Evolutionary conservation across 305 asterid genomes (phyloP), one percentile per base, ranked within the genome.

Genomic region (Fraxinus floribunda): DNA sequence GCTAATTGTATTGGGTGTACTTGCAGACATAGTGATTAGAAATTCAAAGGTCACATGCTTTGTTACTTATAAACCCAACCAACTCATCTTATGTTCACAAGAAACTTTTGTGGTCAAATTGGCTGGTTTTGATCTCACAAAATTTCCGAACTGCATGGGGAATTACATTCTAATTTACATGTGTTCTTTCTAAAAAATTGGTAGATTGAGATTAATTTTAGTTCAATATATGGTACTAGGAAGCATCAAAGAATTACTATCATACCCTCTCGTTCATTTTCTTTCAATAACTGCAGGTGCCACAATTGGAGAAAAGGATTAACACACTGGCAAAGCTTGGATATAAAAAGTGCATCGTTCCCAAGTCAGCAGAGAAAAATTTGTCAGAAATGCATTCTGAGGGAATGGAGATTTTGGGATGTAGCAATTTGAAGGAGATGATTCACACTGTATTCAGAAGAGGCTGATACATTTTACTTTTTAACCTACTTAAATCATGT

Each of bases 341-440:
- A 57, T 95, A 94, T 81, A 91, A 85, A 85, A 91, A 88, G 84
- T 94, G 98, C 80, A 79, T 95, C 9, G 89, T 95, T 75, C 92
- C 99, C 15, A 89, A 88, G 82, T 83, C 84, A 0, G 97, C 92
- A 0, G 93, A 87, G 87, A 86, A 88, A 80, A 85, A 81, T 52
- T 68, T 94, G 82, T 26, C 87, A 18, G 88, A 86, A 2, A 64
- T 79, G 20, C 89, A 84, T 66, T 85, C 83, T 18, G 88, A 85
- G 38, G 94, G 83, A 32, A 88, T 92, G 87, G 86, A 92, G 92
- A 88, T 95, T 70, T 80, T 94, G 83, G 93, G 97, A 34, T 94
- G 98, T 79, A 82, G 71, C 36, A 91, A 94, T 85, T 83, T 96
- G 89, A 96, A 94, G 86, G 97, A 92, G 88, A 93, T 96, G 98